Evolutionary conservation across 73 alveolate species (phyloP).

Genomic region (Stentor coeruleus): DNA sequence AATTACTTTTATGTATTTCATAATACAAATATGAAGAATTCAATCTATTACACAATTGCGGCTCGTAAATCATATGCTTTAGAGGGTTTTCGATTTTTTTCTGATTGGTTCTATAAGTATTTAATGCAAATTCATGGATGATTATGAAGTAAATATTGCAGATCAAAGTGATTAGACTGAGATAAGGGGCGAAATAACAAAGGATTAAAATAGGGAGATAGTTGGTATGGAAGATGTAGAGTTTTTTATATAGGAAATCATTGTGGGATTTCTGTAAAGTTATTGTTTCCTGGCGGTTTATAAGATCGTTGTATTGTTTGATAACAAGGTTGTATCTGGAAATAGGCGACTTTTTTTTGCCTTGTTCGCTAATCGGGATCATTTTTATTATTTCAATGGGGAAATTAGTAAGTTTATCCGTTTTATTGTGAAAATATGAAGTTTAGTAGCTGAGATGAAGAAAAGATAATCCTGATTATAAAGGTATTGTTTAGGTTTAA

Average conservation of each 20-base stretch:
- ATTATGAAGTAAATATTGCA: background rate
- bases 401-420: too few species aligned
- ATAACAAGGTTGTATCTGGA: background rate
- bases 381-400: too few species aligned
- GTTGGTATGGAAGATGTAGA: background rate
- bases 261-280: background rate
- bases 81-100: conserved; percentile 8
- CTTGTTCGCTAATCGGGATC: too few species aligned
- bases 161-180: background rate
- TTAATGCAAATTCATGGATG: background rate
- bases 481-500: too few species aligned
- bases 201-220: background rate
- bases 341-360: conserved; percentile 7
- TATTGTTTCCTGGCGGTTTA: background rate
- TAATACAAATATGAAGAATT: background rate
- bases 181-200: background rate
- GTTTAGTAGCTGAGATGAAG: too few species aligned
- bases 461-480: too few species aligned
- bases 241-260: background rate
- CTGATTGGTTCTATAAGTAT: background rate
- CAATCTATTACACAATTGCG: background rate
- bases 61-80: conserved; percentile 9
- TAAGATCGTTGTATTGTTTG: conserved; percentile 20
- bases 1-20: background rate
- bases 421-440: too few species aligned